Base-by-base conservation (phyloP, 371 early-diverging fungal species). In the Haplosporangium sp. region DNA sequence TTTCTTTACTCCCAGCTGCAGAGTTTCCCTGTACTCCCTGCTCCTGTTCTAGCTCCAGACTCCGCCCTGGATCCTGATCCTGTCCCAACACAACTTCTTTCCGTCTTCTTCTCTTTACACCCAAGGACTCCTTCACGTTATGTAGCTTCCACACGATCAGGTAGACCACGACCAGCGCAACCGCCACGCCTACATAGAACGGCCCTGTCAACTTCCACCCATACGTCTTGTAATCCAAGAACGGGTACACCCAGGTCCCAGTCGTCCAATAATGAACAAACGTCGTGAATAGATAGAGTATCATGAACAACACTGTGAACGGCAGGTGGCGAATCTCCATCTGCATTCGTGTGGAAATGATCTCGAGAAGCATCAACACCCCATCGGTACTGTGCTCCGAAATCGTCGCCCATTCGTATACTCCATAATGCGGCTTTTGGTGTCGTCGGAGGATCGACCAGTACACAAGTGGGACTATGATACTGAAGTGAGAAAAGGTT, bases 391-490 rank as follows among this genome's bases (percentile, higher is more conserved):
- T 41, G 45, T 70, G 71, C 40, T 59, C 60, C 16, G 71, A 70
- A 1, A 70, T 9, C 2, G 60, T 69, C 5, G 71, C 60, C 71
- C 71, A 70, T 20, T 64, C 64, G 37, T 70, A 64, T 8, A 64
- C 64, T 3, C 64, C 64, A 3, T 54, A 43, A 21, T 55, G 64
- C 10, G 59, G 50, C 29, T 52, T 59, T 40, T 59, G 64, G 38
- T 55, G 20, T 2, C 13, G 38, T 1, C 55, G 54, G 0, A 70
- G 53, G 9, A 59, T 5, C 8, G 60, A 14, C 71, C 71, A 70
- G 41, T 43, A 64, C 6, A 70, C 42, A 12, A 70, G n/a, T 5
- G 71, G 71, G 14, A 70, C 53, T 6, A 70, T 13, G 4, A 64
- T 53, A 41, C 71, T 64, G 8, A 12, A 5, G 54, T 36, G 20